Evolutionary conservation across 2,329 filamentous ascomycete species (phyloP).

Genomic region (Shiraia bambusicola): DNA sequence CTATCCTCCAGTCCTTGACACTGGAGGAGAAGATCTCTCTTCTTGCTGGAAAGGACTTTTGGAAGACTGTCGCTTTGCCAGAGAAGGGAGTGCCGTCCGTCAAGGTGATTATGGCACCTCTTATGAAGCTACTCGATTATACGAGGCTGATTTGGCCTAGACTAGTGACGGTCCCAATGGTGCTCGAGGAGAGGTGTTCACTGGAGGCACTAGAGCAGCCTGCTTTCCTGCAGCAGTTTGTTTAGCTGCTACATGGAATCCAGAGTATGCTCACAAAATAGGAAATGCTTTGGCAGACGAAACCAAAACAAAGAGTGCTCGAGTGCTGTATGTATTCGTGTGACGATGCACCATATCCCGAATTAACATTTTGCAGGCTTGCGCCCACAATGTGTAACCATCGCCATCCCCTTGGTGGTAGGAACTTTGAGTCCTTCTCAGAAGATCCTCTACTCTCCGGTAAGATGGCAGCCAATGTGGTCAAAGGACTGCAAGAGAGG

Average conservation of each 20-base stretch:
- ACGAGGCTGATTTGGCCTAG: constrained; percentile 34
- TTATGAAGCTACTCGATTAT: background rate
- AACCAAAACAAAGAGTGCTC: constrained; percentile 69
- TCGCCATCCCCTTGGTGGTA: constrained; percentile 73
- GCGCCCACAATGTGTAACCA: constrained; percentile 81
- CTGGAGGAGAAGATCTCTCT: constrained; percentile 41
- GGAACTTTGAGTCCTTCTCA: constrained; percentile 75
- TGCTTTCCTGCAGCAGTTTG: constrained; percentile 76
- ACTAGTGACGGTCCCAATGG: constrained; percentile 70
- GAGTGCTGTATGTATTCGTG: constrained; percentile 56
- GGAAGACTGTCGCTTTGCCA: constrained; percentile 65
- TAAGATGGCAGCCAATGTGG: constrained; percentile 63
- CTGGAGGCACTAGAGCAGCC: constrained; percentile 64
- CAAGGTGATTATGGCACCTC: constrained; percentile 22
- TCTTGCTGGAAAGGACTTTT: constrained; percentile 58
- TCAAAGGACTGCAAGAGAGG: constrained; percentile 63
- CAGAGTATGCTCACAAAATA: constrained; percentile 55
- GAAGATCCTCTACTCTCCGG: constrained; percentile 70
- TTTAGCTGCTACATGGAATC: constrained; percentile 70
- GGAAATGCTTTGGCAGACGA: constrained; percentile 70
- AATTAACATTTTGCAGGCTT: constrained; percentile 44
- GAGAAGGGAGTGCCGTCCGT: constrained; percentile 63
- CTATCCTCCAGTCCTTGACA: constrained; percentile 34
- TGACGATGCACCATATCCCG: no score
- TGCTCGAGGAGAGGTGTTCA: constrained; percentile 63